Conservation (phyloP, 2,329 filamentous ascomycete species). For the Lasiodiplodia citricola region DNA sequence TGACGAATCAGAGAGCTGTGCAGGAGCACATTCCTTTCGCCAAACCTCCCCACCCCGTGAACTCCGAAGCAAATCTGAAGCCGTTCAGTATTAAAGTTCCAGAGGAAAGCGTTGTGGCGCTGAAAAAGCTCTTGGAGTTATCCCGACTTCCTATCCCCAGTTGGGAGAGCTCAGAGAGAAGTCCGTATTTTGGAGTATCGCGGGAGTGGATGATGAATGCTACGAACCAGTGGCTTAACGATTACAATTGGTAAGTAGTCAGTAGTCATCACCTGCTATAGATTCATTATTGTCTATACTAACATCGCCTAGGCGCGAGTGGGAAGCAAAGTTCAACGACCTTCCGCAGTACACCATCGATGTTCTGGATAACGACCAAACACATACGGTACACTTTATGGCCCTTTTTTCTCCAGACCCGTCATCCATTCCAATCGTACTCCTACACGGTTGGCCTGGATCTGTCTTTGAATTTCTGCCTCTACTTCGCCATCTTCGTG, state of each 20-base stretch:
- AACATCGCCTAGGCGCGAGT: neutral
- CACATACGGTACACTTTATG: conserved; percentile 58
- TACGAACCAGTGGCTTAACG: conserved; percentile 44
- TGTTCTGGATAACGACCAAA: conserved; percentile 47
- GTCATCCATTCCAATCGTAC: conserved; percentile 58
- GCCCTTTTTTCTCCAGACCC: conserved; percentile 60
- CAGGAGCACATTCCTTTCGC: conserved; percentile 26
- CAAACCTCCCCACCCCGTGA: neutral
- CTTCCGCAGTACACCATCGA: conserved; percentile 58
- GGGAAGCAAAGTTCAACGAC: conserved; percentile 46
- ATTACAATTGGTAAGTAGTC: conserved; percentile 44
- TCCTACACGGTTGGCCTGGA: conserved; percentile 64
- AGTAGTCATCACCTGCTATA: conserved; percentile 4
- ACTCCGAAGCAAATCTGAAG: neutral
- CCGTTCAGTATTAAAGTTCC: conserved; percentile 40
- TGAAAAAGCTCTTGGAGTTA: conserved; percentile 41
- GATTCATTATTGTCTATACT: too few relatives aligned
- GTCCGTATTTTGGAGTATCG: conserved; percentile 37
- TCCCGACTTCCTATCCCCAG: conserved; percentile 38
- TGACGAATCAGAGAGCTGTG: neutral
- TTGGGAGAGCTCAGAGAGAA: conserved; percentile 36
- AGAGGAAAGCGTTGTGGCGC: conserved; percentile 39
- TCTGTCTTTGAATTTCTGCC: conserved; percentile 63
- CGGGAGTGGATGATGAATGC: conserved; percentile 37
- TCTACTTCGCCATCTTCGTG: conserved; percentile 52